Percentiles rank a stretch among this genome's conserved stretches.
phyloP scores from a whole-genome alignment of 371 early-diverging fungal species.

The Mortierella sp. region DNA sequence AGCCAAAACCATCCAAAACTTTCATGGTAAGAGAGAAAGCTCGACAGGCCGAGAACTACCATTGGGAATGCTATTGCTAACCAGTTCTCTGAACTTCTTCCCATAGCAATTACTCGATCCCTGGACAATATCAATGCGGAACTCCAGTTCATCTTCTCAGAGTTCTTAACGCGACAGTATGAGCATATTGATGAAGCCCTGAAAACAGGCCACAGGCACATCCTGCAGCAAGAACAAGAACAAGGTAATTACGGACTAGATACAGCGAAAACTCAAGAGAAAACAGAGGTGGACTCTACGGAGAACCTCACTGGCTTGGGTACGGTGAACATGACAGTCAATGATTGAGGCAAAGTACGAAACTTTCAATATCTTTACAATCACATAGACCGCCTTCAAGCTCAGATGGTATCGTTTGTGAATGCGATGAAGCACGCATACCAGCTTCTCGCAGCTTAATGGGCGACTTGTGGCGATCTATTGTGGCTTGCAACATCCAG shows the following conservation, averaged over 20 bases:
- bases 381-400: conserved; percentile 11
- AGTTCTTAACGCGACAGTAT: conserved; percentile 26
- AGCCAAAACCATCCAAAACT: conserved; percentile 6
- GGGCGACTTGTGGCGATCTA: too few relatives aligned
- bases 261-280: too few relatives aligned
- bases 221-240: conserved; percentile 15
- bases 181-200: conserved; percentile 19
- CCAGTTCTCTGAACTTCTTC: neutral
- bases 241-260: conserved; percentile 17
- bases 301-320: neutral
- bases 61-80: neutral
- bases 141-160: conserved; percentile 29
- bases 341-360: neutral
- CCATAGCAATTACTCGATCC: conserved; percentile 9
- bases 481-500: too few relatives aligned
- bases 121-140: conserved; percentile 35
- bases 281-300: neutral
- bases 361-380: neutral
- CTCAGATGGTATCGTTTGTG: conserved; percentile 24
- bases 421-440: conserved; percentile 27
- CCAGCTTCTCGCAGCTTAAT: conserved; percentile 9
- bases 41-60: neutral
- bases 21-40: conserved; percentile 11
- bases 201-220: neutral
- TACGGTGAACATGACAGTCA: neutral